These are phyloP conservation scores for Candida palmyrensis DNA, from an alignment of 805 yeast genomes.

Conservation along the genomic window DNA sequence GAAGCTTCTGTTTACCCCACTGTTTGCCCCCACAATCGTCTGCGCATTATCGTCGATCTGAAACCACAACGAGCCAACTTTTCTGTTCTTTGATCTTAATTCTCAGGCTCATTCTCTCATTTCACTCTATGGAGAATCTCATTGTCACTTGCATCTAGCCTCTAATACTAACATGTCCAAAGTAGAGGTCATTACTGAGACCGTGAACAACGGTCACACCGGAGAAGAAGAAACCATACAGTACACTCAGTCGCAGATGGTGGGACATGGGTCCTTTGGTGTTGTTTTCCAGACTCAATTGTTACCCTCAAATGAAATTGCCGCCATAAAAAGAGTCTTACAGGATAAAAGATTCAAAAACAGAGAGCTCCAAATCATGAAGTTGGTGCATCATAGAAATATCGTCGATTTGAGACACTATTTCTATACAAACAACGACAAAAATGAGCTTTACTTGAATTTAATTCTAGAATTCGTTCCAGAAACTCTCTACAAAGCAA, in stretches of 20 bases:
- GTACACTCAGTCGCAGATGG: conserved; percentile 81
- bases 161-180: conserved; percentile 38
- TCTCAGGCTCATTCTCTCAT: too few relatives aligned
- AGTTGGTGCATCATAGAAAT: conserved; percentile 77
- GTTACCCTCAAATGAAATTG: conserved; percentile 66
- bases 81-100: too few relatives aligned
- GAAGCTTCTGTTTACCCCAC: too few relatives aligned
- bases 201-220: conserved; percentile 66
- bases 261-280: conserved; percentile 99
- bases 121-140: too few relatives aligned
- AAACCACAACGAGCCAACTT: too few relatives aligned
- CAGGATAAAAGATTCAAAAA: conserved; percentile 93
- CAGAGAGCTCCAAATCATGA: conserved; percentile 95
- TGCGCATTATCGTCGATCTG: too few relatives aligned
- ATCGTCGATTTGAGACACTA: conserved; percentile 84
- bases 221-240: conserved; percentile 59
- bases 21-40: neutral
- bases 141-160: too few relatives aligned
- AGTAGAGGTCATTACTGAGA: conserved; percentile 51
- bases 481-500: conserved; percentile 90
- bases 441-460: conserved; percentile 78
- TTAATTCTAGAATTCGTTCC: conserved; percentile 90
- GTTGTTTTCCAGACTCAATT: conserved; percentile 89
- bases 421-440: conserved; percentile 72
- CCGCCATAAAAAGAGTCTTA: conserved; percentile 93